Percentiles rank a stretch among this genome's conserved stretches.
Conservation (phyloP, 352 stramenopile genomes). For the Globisporangium apiculatum region DNA sequence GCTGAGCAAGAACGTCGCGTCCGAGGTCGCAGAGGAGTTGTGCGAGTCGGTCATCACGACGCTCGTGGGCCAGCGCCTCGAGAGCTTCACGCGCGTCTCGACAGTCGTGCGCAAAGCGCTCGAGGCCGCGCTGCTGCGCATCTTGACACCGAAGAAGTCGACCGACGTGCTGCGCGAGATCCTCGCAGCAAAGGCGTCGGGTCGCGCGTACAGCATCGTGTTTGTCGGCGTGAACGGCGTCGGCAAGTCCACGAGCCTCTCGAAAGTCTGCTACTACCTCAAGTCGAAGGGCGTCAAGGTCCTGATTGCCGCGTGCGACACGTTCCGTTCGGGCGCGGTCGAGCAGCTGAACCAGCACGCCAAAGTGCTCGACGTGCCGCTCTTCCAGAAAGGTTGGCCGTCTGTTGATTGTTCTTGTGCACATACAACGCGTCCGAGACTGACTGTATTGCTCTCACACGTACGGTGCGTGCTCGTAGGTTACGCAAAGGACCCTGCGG, state of each 20-base stretch:
- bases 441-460: not conserved
- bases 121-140: conserved; percentile 90
- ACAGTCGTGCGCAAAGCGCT: conserved; percentile 94
- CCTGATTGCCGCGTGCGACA: conserved; percentile 97
- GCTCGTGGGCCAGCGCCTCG: conserved; percentile 93
- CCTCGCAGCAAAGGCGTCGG: conserved; percentile 74
- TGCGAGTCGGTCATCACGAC: conserved; percentile 92
- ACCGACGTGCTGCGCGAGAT: conserved; percentile 96
- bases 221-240: conserved; percentile 99
- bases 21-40: conserved; percentile 93
- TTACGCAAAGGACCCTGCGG: conserved; percentile 96
- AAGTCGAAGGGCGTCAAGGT: conserved; percentile 96
- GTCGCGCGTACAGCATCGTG: conserved; percentile 95
- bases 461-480: conserved; percentile 32
- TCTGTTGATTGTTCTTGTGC: not conserved
- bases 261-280: conserved; percentile 99
- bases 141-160: conserved; percentile 94
- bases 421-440: not conserved
- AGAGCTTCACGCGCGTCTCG: conserved; percentile 88
- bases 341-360: conserved; percentile 98
- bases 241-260: conserved; percentile 97
- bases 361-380: conserved; percentile 92
- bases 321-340: conserved; percentile 97
- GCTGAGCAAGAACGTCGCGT: conserved; percentile 97
- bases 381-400: conserved; percentile 88